Evolutionary conservation across 2,329 filamentous ascomycete genomes (phyloP).

Genomic region (Apiospora saccharicola): DNA sequence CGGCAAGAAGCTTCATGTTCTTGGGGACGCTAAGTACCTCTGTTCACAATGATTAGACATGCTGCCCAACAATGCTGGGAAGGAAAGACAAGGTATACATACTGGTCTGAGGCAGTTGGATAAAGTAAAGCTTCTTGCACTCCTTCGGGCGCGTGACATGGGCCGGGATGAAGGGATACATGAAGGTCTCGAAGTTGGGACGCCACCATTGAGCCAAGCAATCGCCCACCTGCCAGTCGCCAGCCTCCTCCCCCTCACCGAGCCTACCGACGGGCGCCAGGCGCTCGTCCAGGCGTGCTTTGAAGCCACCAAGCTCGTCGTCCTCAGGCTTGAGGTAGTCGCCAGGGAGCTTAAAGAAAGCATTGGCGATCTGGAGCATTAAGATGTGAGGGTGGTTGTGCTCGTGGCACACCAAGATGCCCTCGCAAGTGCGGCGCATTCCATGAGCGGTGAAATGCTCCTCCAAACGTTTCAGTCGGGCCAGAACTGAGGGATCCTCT

Average conservation of each 20-base stretch:
- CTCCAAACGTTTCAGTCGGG: conserved; percentile 91
- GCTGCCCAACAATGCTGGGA: not conserved
- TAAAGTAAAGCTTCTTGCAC: conserved; percentile 99
- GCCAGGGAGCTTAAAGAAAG: conserved; percentile 98
- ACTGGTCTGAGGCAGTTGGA: conserved; percentile 93
- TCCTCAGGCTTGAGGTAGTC: conserved; percentile 92
- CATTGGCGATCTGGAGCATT: conserved; percentile 99
- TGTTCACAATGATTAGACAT: conserved; percentile 45
- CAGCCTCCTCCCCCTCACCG: conserved; percentile 81
- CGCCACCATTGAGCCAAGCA: conserved; percentile 98
- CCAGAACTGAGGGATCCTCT: conserved; percentile 94
- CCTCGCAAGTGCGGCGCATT: conserved; percentile 97
- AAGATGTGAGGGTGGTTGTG: conserved; percentile 98
- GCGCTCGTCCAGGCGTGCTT: conserved; percentile 87
- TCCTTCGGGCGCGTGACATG: conserved; percentile 97
- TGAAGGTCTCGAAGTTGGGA: conserved; percentile 99
- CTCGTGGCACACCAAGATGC: conserved; percentile 96
- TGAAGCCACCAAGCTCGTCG: conserved; percentile 95
- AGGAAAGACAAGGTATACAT: conserved; percentile 44
- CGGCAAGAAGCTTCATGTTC: conserved; percentile 98
- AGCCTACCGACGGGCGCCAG: conserved; percentile 89
- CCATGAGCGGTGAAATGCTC: conserved; percentile 92
- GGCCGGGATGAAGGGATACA: conserved; percentile 97
- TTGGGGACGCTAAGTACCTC: conserved; percentile 96
- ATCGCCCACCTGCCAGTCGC: conserved; percentile 94